Conservation (phyloP, 768 basidiomycete genomes). For the Trametes cingulata region DNA sequence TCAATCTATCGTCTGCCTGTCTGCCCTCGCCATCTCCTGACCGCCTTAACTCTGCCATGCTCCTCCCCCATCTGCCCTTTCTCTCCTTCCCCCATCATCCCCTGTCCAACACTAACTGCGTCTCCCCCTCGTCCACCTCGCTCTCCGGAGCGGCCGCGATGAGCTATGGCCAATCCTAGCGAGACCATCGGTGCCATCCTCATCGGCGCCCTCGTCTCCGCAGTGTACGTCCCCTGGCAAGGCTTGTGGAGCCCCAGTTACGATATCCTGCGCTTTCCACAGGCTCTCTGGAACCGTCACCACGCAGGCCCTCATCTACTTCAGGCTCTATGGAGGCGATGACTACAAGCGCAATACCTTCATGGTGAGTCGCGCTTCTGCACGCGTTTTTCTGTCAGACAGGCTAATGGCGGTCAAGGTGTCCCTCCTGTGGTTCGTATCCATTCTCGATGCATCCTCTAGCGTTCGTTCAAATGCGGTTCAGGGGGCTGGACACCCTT, state of each 20-base stretch:
- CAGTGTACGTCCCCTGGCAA: conserved; percentile 16
- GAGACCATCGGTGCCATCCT: conserved; percentile 25
- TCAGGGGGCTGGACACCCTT: conserved; percentile 29
- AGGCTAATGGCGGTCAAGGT: conserved; percentile 15
- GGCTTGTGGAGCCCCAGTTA: background rate
- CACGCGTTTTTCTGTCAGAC: too few relatives aligned
- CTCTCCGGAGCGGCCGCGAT: conserved; percentile 16
- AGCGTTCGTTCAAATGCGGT: background rate
- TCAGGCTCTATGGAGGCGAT: conserved; percentile 18
- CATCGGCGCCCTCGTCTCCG: conserved; percentile 22
- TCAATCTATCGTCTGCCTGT: conserved; percentile 18
- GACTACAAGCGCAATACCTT: conserved; percentile 13
- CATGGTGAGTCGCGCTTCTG: conserved; percentile 11
- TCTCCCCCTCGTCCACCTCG: background rate
- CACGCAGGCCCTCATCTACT: conserved; percentile 22
- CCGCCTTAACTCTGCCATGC: conserved; percentile 15
- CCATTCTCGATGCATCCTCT: background rate
- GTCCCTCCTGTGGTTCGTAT: conserved; percentile 16
- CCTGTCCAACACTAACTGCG: background rate
- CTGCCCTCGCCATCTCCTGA: background rate
- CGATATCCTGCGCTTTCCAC: background rate
- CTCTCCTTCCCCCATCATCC: conserved; percentile 5
- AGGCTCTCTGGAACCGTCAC: conserved; percentile 26
- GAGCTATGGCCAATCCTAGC: conserved; percentile 16
- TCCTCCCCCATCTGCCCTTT: background rate